Percentiles rank a stretch among this genome's conserved stretches.
phyloP scores from a whole-genome alignment of 23 red algal species.

The Gracilaria domingensis region DNA sequence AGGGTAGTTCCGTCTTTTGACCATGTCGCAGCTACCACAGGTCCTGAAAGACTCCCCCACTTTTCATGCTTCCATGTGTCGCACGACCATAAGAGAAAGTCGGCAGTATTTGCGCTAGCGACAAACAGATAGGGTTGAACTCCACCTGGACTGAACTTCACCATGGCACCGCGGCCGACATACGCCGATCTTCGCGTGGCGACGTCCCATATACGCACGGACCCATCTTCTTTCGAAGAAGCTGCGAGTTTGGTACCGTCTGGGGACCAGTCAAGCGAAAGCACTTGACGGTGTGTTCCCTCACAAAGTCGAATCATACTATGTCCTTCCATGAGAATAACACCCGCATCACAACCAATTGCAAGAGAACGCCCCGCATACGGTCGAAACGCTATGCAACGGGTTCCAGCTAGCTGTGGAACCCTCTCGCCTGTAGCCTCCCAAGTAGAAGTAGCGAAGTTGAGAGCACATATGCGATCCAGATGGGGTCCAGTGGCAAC shows the following conservation, averaged over 20 bases:
- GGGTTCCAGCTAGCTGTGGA: not conserved
- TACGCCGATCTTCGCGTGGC: constrained; percentile 36
- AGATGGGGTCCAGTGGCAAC: constrained; percentile 56
- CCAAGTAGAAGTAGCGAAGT: constrained; percentile 44
- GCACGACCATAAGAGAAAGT: constrained; percentile 43
- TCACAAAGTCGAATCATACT: constrained; percentile 2
- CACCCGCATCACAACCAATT: constrained; percentile 48
- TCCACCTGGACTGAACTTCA: constrained; percentile 42
- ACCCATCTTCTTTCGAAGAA: constrained; percentile 15
- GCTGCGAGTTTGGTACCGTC: constrained; percentile 59
- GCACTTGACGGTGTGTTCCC: constrained; percentile 28
- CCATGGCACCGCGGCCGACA: constrained; percentile 43
- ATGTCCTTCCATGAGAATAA: constrained; percentile 33
- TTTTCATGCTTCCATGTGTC: constrained; percentile 55
- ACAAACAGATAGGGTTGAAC: constrained; percentile 36
- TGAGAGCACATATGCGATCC: constrained; percentile 67
- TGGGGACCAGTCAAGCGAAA: constrained; percentile 65
- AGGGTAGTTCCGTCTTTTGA: constrained; percentile 44
- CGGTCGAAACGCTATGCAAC: constrained; percentile 63
- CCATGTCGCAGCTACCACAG: constrained; percentile 50
- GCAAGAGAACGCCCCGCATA: constrained; percentile 57
- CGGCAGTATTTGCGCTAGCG: constrained; percentile 5
- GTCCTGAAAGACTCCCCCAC: constrained; percentile 64
- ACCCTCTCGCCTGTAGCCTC: constrained; percentile 27
- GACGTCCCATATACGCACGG: constrained; percentile 58